Evolutionary conservation across 2,329 filamentous ascomycete genomes (phyloP), one percentile per base, ranked within the genome.

Genomic region (Arthrobotrys entomopaga): DNA sequence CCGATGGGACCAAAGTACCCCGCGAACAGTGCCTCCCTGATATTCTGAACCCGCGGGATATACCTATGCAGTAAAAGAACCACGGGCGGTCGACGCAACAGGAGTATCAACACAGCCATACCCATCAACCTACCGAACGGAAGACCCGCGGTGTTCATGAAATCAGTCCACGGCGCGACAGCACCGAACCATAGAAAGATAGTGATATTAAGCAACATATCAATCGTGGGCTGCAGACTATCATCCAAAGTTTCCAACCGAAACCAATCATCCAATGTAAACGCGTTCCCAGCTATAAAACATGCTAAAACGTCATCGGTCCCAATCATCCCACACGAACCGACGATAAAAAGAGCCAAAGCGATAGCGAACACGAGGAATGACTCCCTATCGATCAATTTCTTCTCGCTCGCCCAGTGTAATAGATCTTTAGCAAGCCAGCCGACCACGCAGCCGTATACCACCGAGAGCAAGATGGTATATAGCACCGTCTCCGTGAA

Each of bases 1-100:
- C 94, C 93, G 65, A 97, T 93, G 0, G 93, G 93, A 0, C 93
- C 93, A 77, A 97, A 97, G 83, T 96, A 97, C 0, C 93, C 93
- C 6, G 95, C 91, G 79, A 96, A 97, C 0, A 91, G 82, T 1
- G 92, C 92, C 77, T 96, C 92, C 2, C 87, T 86, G 29, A 86
- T 81, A 46, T 90, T 85, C 67, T 92, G 87, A 48, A 97, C 93
- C 80, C 96, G 92, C 29, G 87, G 90, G 50, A 97, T 93, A 71
- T 86, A 85, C 77, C 86, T 90, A 80, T 93, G 90, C 81, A 94
- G 84, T 0, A 85, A 86, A 60, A 92, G 86, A 0, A 97, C 85
- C 80, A 92, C 87, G 0, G 93, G 93, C 5, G 93, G 84, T 1
- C 93, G 89, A 43, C 93, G 87, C 19, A 97, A 82, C 0, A 96